Evolutionary conservation across 2,329 filamentous ascomycete genomes (phyloP), one percentile per base, ranked within the genome.

Genomic region (Davidsoniella eucalypti): DNA sequence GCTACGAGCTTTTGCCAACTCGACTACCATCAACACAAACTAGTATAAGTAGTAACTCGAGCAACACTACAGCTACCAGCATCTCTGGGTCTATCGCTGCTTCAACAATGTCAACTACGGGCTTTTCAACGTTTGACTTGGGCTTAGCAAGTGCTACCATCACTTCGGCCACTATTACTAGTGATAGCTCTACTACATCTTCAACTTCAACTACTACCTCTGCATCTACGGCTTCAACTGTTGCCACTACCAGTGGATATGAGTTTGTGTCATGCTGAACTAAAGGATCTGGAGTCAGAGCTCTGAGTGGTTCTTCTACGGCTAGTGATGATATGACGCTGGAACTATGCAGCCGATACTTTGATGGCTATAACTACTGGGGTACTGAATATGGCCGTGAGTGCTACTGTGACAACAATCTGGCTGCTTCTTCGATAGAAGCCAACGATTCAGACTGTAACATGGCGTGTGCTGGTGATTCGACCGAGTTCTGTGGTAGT

Each of bases 351-450:
- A 64, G 65, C 61, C 54, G 54, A 2, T 69, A 67, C 59, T 74
- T 70, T 61, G 65, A 63, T 2, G 63, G 61, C 1, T 73, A 66
- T 57, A 60, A 63, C 43, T 72, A 69, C 55, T 74, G 67, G 61
- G 72, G 67, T 2, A 68, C 70, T 5, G 71, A 75, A 56, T 75
- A 70, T 54, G 69, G 70, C 8, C 63, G 68, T 25, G 71, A 75
- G 58, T 73, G 70, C 58, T 73, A 70, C 56, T 75, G 71, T 58
- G 70, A 69, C 33, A 68, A 73, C 56, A 59, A 57, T 4, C 58
- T 72, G 8, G 57, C 57, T 18, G 47, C 55, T 25, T 58, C 57
- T 26, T 61, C 60, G 40, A 51, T 53, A 4, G 57, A 56, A 6
- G 63, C 61, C 2, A 57, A 61, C 5, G 45, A 63, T 16, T 53